Percentiles rank a stretch among this genome's conserved stretches.
Conservation (phyloP, 2,329 filamentous ascomycete genomes). For the Zymoseptoria ardabiliae region DNA sequence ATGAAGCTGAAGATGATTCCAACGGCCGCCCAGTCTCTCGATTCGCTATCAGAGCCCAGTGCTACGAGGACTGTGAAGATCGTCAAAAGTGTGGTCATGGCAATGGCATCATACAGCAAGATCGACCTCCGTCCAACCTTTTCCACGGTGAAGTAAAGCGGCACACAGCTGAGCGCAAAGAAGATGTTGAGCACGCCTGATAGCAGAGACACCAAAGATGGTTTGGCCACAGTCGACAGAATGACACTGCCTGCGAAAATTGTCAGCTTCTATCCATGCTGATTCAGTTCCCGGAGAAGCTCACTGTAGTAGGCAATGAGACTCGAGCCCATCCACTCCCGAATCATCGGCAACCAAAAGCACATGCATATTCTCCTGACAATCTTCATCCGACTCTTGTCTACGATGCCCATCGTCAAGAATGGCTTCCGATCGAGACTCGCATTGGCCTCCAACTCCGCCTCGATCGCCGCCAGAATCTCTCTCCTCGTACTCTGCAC, state of each 20-base stretch:
- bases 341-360: conserved; percentile 12
- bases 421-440: conserved; percentile 11
- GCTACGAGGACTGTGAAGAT: conserved; percentile 5
- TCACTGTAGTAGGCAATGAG: conserved; percentile 11
- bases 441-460: conserved; percentile 10
- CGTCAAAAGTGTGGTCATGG: conserved; percentile 6
- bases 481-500: conserved; percentile 9
- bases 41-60: neutral
- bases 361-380: conserved; percentile 8
- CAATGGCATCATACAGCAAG: conserved; percentile 8
- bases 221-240: conserved; percentile 7
- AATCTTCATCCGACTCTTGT: conserved; percentile 10
- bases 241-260: conserved; percentile 1
- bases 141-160: conserved; percentile 8
- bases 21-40: conserved; percentile 7
- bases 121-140: conserved; percentile 6
- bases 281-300: too few relatives aligned
- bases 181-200: conserved; percentile 10
- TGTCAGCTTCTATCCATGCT: neutral
- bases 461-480: conserved; percentile 10
- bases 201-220: conserved; percentile 3
- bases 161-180: conserved; percentile 6
- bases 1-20: conserved; percentile 9
- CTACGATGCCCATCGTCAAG: conserved; percentile 1
- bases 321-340: conserved; percentile 12